Evolutionary conservation across 805 yeast genomes (phyloP), one percentile per base, ranked within the genome.

Genomic region (Yarrowia sp.): DNA sequence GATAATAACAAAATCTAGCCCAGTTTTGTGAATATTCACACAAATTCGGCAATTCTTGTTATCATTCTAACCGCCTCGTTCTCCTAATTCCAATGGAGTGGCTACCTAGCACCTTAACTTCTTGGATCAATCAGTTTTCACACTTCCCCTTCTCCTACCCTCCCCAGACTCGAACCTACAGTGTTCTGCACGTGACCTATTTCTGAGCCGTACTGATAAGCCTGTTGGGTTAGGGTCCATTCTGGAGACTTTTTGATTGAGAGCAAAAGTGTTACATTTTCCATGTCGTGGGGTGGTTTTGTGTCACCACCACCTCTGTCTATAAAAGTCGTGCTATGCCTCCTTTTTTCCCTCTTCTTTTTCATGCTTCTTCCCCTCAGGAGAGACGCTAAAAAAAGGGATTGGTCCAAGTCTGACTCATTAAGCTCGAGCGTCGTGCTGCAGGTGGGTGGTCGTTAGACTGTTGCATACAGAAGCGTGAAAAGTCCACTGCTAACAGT

Each of bases 151-250:
- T n/a, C n/a, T n/a, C n/a, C 8, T 26, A 26, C 30, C 30, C 30
- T 8, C 4, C 30, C 8, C 30, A 26, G 8, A 26, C 4, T 26
- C 30, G 30, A 26, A 26, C 30, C 8, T 4, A 26, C 30, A 26
- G 30, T 26, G 30, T 26, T 26, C 8, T 4, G 4, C 30, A 26
- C 30, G 30, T 26, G 30, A 26, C 8, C 4, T 8, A 48, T 48
- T 48, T 30, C 11, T 11, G 14, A 48, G 52, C 52, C 52, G 52
- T 30, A 48, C 54, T 48, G 54, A 48, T 48, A 48, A 48, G 51
- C 21, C 26, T 22, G 51, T 16, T 28, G 21, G 33, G 16, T 26
- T 46, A 28, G 35, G 35, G 32, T n/a, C 7, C 11, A 8, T 43
- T 7, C 3, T 21, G 17, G 12, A 2, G 8, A 10, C 8, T n/a